Base-by-base conservation (phyloP, 108 stramenopile species). In the Cylindrotheca closterium region DNA sequence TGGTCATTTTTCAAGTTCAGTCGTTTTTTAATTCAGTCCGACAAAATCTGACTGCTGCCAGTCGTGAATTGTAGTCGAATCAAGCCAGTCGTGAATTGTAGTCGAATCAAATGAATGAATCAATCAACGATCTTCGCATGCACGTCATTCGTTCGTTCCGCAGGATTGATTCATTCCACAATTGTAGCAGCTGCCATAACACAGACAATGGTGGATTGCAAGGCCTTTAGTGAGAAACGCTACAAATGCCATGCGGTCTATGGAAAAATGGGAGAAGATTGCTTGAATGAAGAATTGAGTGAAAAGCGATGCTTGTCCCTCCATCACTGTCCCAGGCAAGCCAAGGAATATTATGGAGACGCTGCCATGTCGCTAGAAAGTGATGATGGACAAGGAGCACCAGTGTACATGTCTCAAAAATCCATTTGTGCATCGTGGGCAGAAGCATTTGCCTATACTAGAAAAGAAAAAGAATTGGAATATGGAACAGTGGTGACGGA, bases 291-390 rank as follows among this genome's bases (percentile, higher is more conserved):
- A 52, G 71, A 61, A 50, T 30, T 78, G 21, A 26, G 37, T 4
- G 77, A 78, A 65, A 78, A 78, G 45, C 46, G 77, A 69, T 78
- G 77, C 34, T 55, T 78, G 0, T 63, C 71, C 24, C 26, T 69
- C 12, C 67, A 65, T 28, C 57, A 51, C 27, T 78, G 77, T 58
- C 71, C 67, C 8, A 31, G 60, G 10, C 57, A 78, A 64, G 77
- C 77, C 47, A 33, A 73, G 27, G 63, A 69, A 30, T 78, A 74
- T 30, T 78, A 78, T 68, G 73, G 68, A 60, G 46, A 54, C 30
- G 49, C 49, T 34, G 15, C 30, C 24, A 59, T 52, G 50, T 22
- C 49, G 22, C 22, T 37, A 17, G 10, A 7, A 27, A 30, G 18
- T 19, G 29, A 26, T 30, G 32, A 54, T 37, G 51, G 10, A 26